phyloP scores from a whole-genome alignment of 441 rosid species.

The Pelargonium citronellum region DNA sequence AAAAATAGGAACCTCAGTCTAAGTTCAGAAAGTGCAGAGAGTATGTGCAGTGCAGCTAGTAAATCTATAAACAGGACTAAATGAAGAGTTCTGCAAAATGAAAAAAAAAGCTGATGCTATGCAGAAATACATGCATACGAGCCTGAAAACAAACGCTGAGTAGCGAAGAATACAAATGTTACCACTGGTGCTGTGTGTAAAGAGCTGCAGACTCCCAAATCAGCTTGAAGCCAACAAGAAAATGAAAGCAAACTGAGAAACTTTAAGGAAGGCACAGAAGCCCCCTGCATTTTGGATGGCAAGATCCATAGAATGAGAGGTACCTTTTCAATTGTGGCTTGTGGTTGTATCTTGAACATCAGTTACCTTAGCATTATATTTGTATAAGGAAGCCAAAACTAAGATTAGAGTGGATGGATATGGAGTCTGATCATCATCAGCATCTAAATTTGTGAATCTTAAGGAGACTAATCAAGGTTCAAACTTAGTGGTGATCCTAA shows the following conservation, averaged over 20 bases:
- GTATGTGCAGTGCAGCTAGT: neutral
- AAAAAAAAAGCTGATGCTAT: too few species aligned
- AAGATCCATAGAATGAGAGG: neutral
- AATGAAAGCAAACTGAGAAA: too few species aligned
- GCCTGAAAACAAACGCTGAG: too few species aligned
- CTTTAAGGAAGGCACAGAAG: neutral
- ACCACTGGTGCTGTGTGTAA: too few species aligned
- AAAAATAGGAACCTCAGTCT: neutral
- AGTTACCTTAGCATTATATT: neutral
- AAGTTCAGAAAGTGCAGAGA: neutral
- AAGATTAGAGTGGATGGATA: too few species aligned
- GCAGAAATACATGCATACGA: too few species aligned
- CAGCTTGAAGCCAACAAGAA: too few species aligned
- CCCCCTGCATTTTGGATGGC: neutral
- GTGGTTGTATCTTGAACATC: neutral
- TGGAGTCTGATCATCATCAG: neutral
- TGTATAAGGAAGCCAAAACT: too few species aligned
- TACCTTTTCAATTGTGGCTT: slow-evolving; percentile 4
- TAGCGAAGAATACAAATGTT: too few species aligned
- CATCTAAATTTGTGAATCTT: neutral
- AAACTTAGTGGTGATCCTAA: neutral
- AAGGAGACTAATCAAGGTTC: neutral
- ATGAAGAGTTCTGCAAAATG: too few species aligned
- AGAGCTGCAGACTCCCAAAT: too few species aligned
- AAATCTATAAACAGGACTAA: neutral